Conservation (phyloP, 495 filamentous ascomycete species). For the Penicillium dipodomyicola region DNA sequence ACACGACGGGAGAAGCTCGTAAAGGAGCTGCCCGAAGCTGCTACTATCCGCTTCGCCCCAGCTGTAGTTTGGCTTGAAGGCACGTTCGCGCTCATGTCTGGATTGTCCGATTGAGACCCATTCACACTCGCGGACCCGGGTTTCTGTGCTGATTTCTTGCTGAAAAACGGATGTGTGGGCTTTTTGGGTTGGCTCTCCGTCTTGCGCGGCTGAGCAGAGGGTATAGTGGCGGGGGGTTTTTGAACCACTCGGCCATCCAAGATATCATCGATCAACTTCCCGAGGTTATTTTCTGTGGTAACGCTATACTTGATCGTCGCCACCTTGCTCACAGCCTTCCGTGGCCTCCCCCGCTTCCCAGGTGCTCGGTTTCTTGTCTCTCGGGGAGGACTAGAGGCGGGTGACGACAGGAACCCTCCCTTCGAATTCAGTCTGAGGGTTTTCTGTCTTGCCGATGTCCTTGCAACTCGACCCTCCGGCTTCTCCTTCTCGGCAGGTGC, state of each 20-base stretch:
- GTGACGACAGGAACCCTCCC: slow-evolving; percentile 57
- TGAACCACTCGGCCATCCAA: slow-evolving; percentile 28
- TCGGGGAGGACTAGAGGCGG: slow-evolving; percentile 29
- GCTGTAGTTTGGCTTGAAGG: slow-evolving; percentile 22
- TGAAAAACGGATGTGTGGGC: slow-evolving; percentile 80
- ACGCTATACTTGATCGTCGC: slow-evolving; percentile 48
- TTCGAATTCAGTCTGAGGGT: slow-evolving; percentile 54
- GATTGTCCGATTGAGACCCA: neutral
- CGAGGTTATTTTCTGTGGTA: slow-evolving; percentile 28
- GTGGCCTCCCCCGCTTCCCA: slow-evolving; percentile 22
- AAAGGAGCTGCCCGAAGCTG: slow-evolving; percentile 11
- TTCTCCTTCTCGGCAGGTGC: neutral
- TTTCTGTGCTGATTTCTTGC: slow-evolving; percentile 36
- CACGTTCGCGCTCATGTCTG: neutral
- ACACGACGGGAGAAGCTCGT: slow-evolving; percentile 29
- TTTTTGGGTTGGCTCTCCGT: slow-evolving; percentile 47
- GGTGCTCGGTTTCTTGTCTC: slow-evolving; percentile 22
- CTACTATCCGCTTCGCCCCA: slow-evolving; percentile 4
- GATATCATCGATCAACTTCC: slow-evolving; percentile 53
- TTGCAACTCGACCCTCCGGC: neutral
- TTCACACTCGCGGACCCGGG: neutral
- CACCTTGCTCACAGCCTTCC: slow-evolving; percentile 30
- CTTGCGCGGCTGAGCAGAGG: slow-evolving; percentile 12
- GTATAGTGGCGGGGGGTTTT: neutral
- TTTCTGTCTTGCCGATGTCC: slow-evolving; percentile 33